A percentile compares a stretch with the other conserved stretches of the same genome.
phyloP scores from a whole-genome alignment of 108 stramenopile species.

The Cyclostephanos invisitatus region DNA sequence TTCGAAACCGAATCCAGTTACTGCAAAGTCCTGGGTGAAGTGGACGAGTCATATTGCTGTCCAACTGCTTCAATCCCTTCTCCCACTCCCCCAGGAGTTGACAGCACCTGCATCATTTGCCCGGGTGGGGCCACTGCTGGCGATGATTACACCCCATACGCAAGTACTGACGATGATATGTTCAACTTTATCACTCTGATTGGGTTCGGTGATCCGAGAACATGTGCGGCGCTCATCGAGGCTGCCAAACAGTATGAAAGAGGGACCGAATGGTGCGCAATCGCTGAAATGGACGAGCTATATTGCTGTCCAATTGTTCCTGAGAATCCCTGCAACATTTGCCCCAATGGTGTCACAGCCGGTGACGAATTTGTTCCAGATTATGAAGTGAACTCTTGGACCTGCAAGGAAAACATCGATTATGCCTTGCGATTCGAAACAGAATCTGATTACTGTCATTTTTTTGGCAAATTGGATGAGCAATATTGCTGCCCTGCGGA shows the following conservation, averaged over 20 bases:
- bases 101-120: background rate
- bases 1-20: too few relatives aligned
- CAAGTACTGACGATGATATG: too few relatives aligned
- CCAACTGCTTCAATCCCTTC: too few relatives aligned
- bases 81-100: background rate
- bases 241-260: background rate
- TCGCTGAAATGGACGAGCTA: background rate
- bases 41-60: background rate
- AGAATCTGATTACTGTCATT: background rate
- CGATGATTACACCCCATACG: background rate
- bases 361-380: background rate
- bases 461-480: background rate
- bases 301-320: background rate
- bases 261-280: background rate
- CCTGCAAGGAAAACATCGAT: background rate
- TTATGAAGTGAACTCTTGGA: background rate
- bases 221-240: background rate
- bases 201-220: background rate
- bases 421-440: background rate
- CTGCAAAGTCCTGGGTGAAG: background rate
- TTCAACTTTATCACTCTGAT: too few relatives aligned
- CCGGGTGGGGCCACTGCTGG: constrained; percentile 1
- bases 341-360: background rate
- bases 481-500: background rate
- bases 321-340: background rate